Evolutionary conservation across 2,329 filamentous ascomycete species (phyloP), one percentile per base, ranked within the genome.

Genomic region (Pseudogymnoascus sp.): DNA sequence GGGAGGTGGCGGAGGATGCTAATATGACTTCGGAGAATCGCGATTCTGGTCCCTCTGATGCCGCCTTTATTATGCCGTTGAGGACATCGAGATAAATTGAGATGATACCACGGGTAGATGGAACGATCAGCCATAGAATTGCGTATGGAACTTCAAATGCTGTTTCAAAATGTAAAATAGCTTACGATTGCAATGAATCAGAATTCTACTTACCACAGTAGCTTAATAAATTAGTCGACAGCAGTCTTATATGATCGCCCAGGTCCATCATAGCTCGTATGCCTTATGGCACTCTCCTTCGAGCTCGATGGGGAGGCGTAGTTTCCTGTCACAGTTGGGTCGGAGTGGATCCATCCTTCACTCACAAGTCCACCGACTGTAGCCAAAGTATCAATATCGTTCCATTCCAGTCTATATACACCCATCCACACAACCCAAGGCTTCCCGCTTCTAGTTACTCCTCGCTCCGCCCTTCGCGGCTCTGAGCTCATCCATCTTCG

Each of bases 401-500:
- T 38, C 44, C 40, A 62, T 38, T 60, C 38, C 50, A 56, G 23
- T 62, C 62, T 67, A 70, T 70, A 65, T 68, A 68, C 68, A 69
- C 63, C 50, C 60, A 62, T 37, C 21, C 63, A 63, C 25, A 12
- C 23, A 35, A 35, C 10, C 5, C 47, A 31, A 64, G n/a, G 50
- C 28, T 18, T 56, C 50, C 50, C 50, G 8, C 8, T 47, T 69
- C 76, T 76, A 96, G 79, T 96, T 97, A 82, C 90, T 95, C 77
- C 93, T 85, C 72, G 84, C 87, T 66, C 91, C 92, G 64, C 79
- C 85, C 84, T 95, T 96, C 65, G 90, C 86, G 69, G 86, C 92
- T 74, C 92, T 85, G 74, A 99, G 79, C 81, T 99, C 92, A 72
- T 97, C 87, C 94, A 99, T 99, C 87, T 96, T 97, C 74, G 89